Conservation (phyloP, 495 filamentous ascomycete species). For the Neurospora sp. region DNA sequence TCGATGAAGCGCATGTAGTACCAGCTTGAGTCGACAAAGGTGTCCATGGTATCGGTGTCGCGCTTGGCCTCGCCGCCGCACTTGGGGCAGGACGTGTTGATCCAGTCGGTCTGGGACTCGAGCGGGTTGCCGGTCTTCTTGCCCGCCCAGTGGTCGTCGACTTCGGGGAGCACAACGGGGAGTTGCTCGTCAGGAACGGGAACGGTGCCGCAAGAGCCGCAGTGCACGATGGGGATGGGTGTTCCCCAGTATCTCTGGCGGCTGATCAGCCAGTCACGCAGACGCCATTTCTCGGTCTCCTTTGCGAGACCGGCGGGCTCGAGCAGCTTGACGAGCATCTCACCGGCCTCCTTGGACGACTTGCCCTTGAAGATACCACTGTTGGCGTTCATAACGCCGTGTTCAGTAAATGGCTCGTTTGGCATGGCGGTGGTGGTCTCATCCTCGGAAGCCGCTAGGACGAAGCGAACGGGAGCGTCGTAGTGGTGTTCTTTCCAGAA, state of each 20-base stretch:
- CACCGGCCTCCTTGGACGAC: conserved; percentile 50
- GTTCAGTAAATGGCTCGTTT: conserved; percentile 45
- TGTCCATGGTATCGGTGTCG: conserved; percentile 94
- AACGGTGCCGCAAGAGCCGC: conserved; percentile 62
- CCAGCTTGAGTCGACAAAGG: conserved; percentile 90
- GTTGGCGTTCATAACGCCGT: conserved; percentile 55
- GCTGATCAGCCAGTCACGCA: conserved; percentile 82
- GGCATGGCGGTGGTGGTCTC: conserved; percentile 28
- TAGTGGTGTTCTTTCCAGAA: conserved; percentile 67
- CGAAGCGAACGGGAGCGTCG: conserved; percentile 41
- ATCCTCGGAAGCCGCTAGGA: conserved; percentile 43
- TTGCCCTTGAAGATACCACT: conserved; percentile 50
- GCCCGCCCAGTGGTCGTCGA: conserved; percentile 55
- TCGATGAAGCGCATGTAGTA: conserved; percentile 78
- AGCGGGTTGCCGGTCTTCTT: conserved; percentile 70
- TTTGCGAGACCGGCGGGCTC: conserved; percentile 44
- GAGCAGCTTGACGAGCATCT: conserved; percentile 51
- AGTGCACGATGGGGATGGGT: conserved; percentile 85
- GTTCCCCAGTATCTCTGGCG: conserved; percentile 86
- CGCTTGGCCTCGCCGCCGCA: conserved; percentile 61
- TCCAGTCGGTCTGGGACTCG: conserved; percentile 60
- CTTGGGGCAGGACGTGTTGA: conserved; percentile 64
- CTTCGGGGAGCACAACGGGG: conserved; percentile 64
- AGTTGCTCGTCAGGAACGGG: conserved; percentile 68
- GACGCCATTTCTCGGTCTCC: conserved; percentile 57